Evolutionary conservation across 176 grass and related monocot species (phyloP), one percentile per base, ranked within the genome.

Genomic region (Aegilops sharonensis): DNA sequence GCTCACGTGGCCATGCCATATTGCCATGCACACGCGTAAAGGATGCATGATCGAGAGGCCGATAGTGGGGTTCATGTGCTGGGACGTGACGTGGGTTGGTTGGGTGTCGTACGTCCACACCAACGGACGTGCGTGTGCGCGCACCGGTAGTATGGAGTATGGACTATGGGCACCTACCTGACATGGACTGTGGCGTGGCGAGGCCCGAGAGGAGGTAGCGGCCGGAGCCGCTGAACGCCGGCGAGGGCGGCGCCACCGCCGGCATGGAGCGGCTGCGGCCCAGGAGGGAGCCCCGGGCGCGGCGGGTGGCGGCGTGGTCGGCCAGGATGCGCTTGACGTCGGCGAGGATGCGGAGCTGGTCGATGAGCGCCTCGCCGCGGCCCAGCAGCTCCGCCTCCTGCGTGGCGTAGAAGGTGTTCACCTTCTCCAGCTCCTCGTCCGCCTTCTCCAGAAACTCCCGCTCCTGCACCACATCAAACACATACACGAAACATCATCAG

Each of bases 401-500:
- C 73, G 20, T 3, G 4, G 42, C 84, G 83, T 98, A 95, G 88
- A 98, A 98, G 45, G 39, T 42, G 60, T 83, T 91, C 87, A 98
- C 97, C 82, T 98, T 98, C 65, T 90, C 84, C 57, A 98, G 86
- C 88, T 98, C 97, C 71, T 94, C 82, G 25, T 94, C 90, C 62
- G 93, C 60, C 64, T 52, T 81, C 90, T 96, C 94, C 77, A 94
- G 15, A 0, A 99, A 99, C 67, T 79, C 91, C 10, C 83, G 89
- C 75, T 89, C 92, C 95, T 98, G 74, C 24, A 66, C 3, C 3
- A 5, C 25, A 4, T 17, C 63, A 34, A 17, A 65, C 43, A 79
- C 60, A 1, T 5, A 1, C 30, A 56, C 29, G 31, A 62, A 67
- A 14, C 45, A 13, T 50, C 31, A 27, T 42, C 40, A 40, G 9